Conservation (phyloP, 2,329 filamentous ascomycete genomes). For the Emericellopsis atlantica region DNA sequence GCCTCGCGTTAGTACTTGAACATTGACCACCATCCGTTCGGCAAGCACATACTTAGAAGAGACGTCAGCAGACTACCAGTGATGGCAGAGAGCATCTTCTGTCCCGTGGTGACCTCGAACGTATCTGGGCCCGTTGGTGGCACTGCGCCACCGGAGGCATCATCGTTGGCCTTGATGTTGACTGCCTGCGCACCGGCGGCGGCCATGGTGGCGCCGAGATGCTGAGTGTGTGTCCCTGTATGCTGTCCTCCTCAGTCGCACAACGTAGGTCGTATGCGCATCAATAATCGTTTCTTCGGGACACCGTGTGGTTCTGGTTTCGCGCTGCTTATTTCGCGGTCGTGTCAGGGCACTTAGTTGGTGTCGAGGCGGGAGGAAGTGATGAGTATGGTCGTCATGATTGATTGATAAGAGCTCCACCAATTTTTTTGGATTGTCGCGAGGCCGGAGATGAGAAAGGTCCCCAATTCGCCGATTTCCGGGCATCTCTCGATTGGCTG, state of each 20-base stretch:
- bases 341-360: too few species aligned
- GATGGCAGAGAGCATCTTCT: constrained; percentile 93
- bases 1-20: neutral
- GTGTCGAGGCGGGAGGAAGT: too few species aligned
- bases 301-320: too few species aligned
- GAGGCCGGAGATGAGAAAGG: neutral
- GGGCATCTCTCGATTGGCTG: neutral
- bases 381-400: neutral
- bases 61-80: constrained; percentile 85
- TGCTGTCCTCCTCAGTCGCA: too few species aligned
- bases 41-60: constrained; percentile 54
- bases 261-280: too few species aligned
- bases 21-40: neutral
- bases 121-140: constrained; percentile 17
- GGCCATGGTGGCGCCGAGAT: neutral
- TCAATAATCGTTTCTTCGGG: too few species aligned
- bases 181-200: neutral
- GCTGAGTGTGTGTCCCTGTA: too few species aligned
- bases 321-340: too few species aligned
- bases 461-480: neutral
- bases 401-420: neutral
- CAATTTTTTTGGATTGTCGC: neutral
- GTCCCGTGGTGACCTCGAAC: constrained; percentile 62
- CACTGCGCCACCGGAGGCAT: neutral
- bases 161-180: constrained; percentile 2